These are phyloP conservation scores for Morella rubra DNA, from an alignment of 306 rosid species.

Conservation along the genomic window DNA sequence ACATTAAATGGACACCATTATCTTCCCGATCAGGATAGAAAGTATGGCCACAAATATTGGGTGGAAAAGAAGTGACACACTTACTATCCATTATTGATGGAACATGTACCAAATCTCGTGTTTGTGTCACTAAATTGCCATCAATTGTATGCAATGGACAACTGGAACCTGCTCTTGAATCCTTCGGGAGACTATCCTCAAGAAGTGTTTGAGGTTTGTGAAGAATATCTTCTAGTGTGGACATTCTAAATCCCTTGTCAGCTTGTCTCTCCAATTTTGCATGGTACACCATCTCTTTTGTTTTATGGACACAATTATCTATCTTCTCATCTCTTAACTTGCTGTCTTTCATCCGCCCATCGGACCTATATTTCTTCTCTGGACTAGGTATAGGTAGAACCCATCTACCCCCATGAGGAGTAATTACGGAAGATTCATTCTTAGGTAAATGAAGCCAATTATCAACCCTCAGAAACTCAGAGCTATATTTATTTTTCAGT, in stretches of 20 bases:
- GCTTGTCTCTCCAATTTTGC: constrained; percentile 18
- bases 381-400: constrained; percentile 29
- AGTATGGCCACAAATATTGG: constrained; percentile 16
- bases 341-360: constrained; percentile 16
- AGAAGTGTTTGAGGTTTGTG: constrained; percentile 9
- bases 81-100: constrained; percentile 1
- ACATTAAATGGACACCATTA: constrained; percentile 1
- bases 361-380: constrained; percentile 18
- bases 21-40: constrained; percentile 3
- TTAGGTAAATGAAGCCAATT: constrained; percentile 32
- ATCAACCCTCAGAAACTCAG: constrained; percentile 22
- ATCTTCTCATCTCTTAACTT: constrained; percentile 3
- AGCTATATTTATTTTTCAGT: constrained; percentile 21
- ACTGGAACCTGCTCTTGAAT: constrained; percentile 13
- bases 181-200: constrained; percentile 2
- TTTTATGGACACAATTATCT: neutral
- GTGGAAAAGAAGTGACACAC: constrained; percentile 14
- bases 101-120: neutral
- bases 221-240: constrained; percentile 4
- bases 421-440: constrained; percentile 19
- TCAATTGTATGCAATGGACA: constrained; percentile 1
- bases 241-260: constrained; percentile 12
- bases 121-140: neutral
- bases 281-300: constrained; percentile 11
- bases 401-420: constrained; percentile 23